Conservation (phyloP, 257 asterid genomes). For the Echites panduratus region DNA sequence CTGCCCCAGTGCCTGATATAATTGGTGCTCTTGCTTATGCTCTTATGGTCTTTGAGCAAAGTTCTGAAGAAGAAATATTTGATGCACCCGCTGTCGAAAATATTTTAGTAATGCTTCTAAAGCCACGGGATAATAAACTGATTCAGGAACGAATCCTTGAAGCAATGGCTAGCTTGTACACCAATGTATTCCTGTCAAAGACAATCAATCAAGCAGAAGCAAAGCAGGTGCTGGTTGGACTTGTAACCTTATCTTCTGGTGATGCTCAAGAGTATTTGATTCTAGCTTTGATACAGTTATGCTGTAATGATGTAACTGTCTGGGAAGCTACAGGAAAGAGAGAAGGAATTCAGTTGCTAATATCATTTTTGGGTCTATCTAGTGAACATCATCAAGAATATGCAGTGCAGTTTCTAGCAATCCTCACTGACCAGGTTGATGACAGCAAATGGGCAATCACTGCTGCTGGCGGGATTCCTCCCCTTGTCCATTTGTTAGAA, state of each 20-base stretch:
- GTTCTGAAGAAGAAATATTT: constrained; percentile 41
- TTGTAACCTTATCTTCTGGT: constrained; percentile 57
- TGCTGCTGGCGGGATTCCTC: constrained; percentile 94
- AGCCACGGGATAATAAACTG: constrained; percentile 76
- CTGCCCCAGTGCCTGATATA: constrained; percentile 87
- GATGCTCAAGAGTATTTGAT: constrained; percentile 71
- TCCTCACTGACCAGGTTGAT: constrained; percentile 69
- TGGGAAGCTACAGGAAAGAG: constrained; percentile 91
- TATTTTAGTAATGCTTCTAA: constrained; percentile 57
- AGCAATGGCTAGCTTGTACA: constrained; percentile 73
- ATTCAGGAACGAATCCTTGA: constrained; percentile 84
- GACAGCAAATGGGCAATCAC: constrained; percentile 98
- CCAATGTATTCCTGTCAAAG: constrained; percentile 44
- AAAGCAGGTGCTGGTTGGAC: constrained; percentile 73
- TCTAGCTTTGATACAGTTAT: constrained; percentile 45
- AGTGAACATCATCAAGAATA: constrained; percentile 79
- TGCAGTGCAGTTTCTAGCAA: constrained; percentile 68
- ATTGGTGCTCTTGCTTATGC: constrained; percentile 87
- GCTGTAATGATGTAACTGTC: constrained; percentile 43
- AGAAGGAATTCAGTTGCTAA: constrained; percentile 84
- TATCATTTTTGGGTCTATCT: constrained; percentile 70
- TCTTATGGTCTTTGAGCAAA: constrained; percentile 56
- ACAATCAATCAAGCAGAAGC: constrained; percentile 53
- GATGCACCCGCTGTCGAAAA: constrained; percentile 48
- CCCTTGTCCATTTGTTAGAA: constrained; percentile 72